A percentile compares a stretch with the other conserved stretches of the same genome.
Conservation (phyloP, 148 eudicot species). For the Amaranthus hypochondriacus region DNA sequence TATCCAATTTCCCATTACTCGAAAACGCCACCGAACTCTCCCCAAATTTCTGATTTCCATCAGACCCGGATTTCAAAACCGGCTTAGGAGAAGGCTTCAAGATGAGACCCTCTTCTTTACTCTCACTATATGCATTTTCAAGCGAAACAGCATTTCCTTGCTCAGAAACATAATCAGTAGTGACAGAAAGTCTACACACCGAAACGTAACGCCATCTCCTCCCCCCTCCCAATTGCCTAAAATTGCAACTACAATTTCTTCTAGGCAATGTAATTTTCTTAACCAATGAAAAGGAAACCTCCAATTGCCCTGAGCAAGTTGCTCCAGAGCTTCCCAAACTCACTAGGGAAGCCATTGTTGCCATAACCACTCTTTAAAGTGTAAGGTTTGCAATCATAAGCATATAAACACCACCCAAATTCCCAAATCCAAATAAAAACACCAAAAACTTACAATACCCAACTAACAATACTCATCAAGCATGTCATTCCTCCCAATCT, state of each 20-base stretch:
- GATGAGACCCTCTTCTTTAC: slow-evolving; percentile 54
- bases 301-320: slow-evolving; percentile 50
- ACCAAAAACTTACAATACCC: slow-evolving; percentile 23
- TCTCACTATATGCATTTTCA: slow-evolving; percentile 59
- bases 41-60: slow-evolving; percentile 29
- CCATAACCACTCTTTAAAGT: slow-evolving; percentile 39
- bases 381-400: slow-evolving; percentile 19
- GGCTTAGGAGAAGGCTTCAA: slow-evolving; percentile 81
- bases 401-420: slow-evolving; percentile 11
- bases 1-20: slow-evolving; percentile 29
- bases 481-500: not conserved
- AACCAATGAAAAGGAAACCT: slow-evolving; percentile 51
- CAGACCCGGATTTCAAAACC: slow-evolving; percentile 44
- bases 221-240: slow-evolving; percentile 45
- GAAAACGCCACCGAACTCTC: slow-evolving; percentile 30
- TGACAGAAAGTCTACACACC: slow-evolving; percentile 71
- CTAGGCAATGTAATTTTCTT: slow-evolving; percentile 44
- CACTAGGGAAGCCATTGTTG: slow-evolving; percentile 84
- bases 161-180: slow-evolving; percentile 65
- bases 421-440: not conserved
- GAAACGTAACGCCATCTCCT: slow-evolving; percentile 70
- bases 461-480: slow-evolving; percentile 10
- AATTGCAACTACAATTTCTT: slow-evolving; percentile 42
- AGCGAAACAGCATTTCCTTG: slow-evolving; percentile 65
- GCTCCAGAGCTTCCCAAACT: slow-evolving; percentile 69